Percentiles rank a stretch among this genome's conserved stretches.
Evolutionary conservation across 768 basidiomycete species (phyloP).

Genomic region (Pilatotrama ljubarskyi): DNA sequence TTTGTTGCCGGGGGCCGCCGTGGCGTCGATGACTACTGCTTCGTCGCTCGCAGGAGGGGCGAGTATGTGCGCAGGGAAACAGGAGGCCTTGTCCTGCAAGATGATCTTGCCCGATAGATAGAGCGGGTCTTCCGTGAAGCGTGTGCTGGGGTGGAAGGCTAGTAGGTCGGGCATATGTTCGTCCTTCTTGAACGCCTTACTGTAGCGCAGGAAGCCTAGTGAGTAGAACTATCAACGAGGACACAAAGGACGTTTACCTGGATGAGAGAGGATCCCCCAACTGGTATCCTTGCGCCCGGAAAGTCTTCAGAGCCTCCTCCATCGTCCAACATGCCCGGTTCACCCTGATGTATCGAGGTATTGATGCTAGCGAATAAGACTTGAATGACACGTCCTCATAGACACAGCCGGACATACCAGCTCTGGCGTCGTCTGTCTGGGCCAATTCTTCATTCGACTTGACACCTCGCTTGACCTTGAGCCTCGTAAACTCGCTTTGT

Average conservation of each 20-base stretch:
- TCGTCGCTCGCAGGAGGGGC: slow-evolving; percentile 59
- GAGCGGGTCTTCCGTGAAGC: slow-evolving; percentile 69
- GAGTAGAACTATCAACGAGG: neutral
- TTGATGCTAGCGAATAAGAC: slow-evolving; percentile 45
- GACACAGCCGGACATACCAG: slow-evolving; percentile 46
- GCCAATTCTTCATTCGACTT: slow-evolving; percentile 66
- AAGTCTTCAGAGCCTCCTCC: slow-evolving; percentile 60
- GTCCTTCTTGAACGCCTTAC: slow-evolving; percentile 70
- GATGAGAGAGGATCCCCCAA: slow-evolving; percentile 53
- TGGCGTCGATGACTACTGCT: slow-evolving; percentile 83
- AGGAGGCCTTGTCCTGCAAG: slow-evolving; percentile 97
- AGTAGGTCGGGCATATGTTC: slow-evolving; percentile 82
- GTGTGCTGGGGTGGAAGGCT: slow-evolving; percentile 64
- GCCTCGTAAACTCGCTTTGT: slow-evolving; percentile 79
- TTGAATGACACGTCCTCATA: neutral
- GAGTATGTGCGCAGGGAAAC: slow-evolving; percentile 91
- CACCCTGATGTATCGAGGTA: slow-evolving; percentile 85
- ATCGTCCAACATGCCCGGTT: slow-evolving; percentile 72
- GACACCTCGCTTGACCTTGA: slow-evolving; percentile 76
- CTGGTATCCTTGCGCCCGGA: slow-evolving; percentile 56
- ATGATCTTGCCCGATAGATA: slow-evolving; percentile 84
- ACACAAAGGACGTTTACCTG: slow-evolving; percentile 38
- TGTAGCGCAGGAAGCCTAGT: slow-evolving; percentile 25
- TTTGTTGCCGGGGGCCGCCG: slow-evolving; percentile 97
- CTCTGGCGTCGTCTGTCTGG: slow-evolving; percentile 56